Conservation (phyloP, 805 yeast species). For the Pichia cabralensis region DNA sequence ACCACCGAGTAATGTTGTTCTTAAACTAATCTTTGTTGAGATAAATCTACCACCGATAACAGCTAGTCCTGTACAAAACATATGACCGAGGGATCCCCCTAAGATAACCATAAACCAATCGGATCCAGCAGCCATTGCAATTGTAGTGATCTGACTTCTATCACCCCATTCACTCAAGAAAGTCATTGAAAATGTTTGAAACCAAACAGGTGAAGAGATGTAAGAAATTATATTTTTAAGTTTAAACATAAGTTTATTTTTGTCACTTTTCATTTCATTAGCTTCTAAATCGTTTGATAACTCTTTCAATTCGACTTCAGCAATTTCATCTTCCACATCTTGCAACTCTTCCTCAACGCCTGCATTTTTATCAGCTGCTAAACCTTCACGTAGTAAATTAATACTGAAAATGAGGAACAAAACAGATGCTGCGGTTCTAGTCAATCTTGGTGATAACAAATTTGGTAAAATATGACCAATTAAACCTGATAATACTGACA, state of each 20-base stretch:
- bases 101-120: slow-evolving; percentile 81
- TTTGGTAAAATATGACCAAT: slow-evolving; percentile 89
- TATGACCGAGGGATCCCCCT: slow-evolving; percentile 89
- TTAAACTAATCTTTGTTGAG: slow-evolving; percentile 83
- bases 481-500: slow-evolving; percentile 86
- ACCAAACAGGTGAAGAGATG: slow-evolving; percentile 79
- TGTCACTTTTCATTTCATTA: neutral
- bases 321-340: slow-evolving; percentile 92
- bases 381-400: slow-evolving; percentile 70
- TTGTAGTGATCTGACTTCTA: slow-evolving; percentile 94
- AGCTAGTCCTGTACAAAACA: slow-evolving; percentile 81
- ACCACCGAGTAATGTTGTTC: slow-evolving; percentile 88
- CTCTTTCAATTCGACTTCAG: slow-evolving; percentile 44
- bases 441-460: slow-evolving; percentile 65
- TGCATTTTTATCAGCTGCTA: slow-evolving; percentile 64
- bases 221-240: slow-evolving; percentile 47
- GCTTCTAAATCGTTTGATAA: slow-evolving; percentile 48
- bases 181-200: slow-evolving; percentile 91
- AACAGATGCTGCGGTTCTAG: slow-evolving; percentile 73
- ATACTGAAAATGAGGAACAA: slow-evolving; percentile 78
- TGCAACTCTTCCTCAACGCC: slow-evolving; percentile 95
- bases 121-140: slow-evolving; percentile 97
- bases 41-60: slow-evolving; percentile 85
- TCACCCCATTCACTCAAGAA: slow-evolving; percentile 99
- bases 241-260: slow-evolving; percentile 12